phyloP scores from a whole-genome alignment of 1,139 yeast species.

The Kurtzmaniella natalensis region DNA sequence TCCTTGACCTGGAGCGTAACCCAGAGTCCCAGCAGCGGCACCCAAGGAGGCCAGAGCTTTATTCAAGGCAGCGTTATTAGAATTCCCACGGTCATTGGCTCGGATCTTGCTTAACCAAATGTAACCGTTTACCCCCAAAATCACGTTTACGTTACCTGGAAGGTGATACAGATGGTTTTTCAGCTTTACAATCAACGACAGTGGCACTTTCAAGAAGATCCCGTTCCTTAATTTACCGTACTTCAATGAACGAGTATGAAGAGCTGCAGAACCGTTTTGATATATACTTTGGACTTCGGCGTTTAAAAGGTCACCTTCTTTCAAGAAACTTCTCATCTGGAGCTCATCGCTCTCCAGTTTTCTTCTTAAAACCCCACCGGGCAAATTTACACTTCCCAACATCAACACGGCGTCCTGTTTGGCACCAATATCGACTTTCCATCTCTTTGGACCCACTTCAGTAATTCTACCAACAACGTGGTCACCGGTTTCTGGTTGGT shows the following conservation, averaged over 20 bases:
- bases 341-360: slow-evolving; percentile 94
- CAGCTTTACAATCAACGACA: slow-evolving; percentile 75
- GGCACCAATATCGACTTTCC: slow-evolving; percentile 97
- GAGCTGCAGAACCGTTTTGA: slow-evolving; percentile 86
- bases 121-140: slow-evolving; percentile 91
- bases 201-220: slow-evolving; percentile 72
- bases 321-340: slow-evolving; percentile 89
- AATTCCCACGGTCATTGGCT: slow-evolving; percentile 19
- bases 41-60: slow-evolving; percentile 36
- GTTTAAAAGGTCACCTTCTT: slow-evolving; percentile 94
- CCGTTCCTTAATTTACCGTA: slow-evolving; percentile 96
- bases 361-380: slow-evolving; percentile 94
- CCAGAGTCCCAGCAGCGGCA: slow-evolving; percentile 33
- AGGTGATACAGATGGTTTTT: slow-evolving; percentile 82
- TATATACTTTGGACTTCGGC: slow-evolving; percentile 93
- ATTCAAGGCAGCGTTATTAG: slow-evolving; percentile 20
- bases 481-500: slow-evolving; percentile 93
- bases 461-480: slow-evolving; percentile 92
- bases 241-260: slow-evolving; percentile 91
- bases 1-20: slow-evolving; percentile 55
- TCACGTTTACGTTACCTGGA: slow-evolving; percentile 87
- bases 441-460: slow-evolving; percentile 88
- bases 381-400: slow-evolving; percentile 94
- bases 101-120: slow-evolving; percentile 85
- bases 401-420: slow-evolving; percentile 87